Evolutionary conservation across 768 basidiomycete species (phyloP).

Genomic region (Lentinula detonsa): DNA sequence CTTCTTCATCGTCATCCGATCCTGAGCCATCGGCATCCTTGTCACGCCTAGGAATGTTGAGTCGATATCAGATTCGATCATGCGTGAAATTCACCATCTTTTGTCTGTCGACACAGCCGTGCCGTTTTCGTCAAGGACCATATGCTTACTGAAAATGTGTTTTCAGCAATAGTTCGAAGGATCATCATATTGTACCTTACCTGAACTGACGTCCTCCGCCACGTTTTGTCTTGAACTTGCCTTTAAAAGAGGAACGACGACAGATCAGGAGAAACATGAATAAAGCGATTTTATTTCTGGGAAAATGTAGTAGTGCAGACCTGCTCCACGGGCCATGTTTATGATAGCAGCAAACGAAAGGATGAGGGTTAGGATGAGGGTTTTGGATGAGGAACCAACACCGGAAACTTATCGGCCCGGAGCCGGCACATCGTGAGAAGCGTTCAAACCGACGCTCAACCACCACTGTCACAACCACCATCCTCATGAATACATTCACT

Average conservation of each 20-base stretch:
- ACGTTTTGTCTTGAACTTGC: slow-evolving; percentile 82
- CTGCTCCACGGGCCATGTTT: slow-evolving; percentile 46
- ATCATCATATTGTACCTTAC: slow-evolving; percentile 20
- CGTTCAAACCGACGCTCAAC: not conserved
- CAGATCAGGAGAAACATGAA: not conserved
- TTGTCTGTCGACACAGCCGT: slow-evolving; percentile 44
- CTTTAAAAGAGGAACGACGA: slow-evolving; percentile 23
- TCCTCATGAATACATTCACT: slow-evolving; percentile 37
- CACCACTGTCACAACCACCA: too few relatives aligned
- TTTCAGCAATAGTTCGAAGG: not conserved
- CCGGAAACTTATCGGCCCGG: not conserved
- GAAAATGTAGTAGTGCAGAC: slow-evolving; percentile 17
- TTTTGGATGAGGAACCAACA: not conserved
- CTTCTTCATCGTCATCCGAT: slow-evolving; percentile 33
- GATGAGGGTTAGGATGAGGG: not conserved
- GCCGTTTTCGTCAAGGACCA: slow-evolving; percentile 53
- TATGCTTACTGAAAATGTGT: slow-evolving; percentile 40
- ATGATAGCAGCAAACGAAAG: too few relatives aligned
- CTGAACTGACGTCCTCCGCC: slow-evolving; percentile 88
- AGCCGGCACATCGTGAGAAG: not conserved
- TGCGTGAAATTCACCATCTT: slow-evolving; percentile 32
- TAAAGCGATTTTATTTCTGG: not conserved
- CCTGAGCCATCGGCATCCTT: slow-evolving; percentile 41
- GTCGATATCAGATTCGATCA: slow-evolving; percentile 10
- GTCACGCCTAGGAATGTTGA: slow-evolving; percentile 32